Evolutionary conservation across 176 grass and related monocot species (phyloP).

Genomic region (Eleusine indica): DNA sequence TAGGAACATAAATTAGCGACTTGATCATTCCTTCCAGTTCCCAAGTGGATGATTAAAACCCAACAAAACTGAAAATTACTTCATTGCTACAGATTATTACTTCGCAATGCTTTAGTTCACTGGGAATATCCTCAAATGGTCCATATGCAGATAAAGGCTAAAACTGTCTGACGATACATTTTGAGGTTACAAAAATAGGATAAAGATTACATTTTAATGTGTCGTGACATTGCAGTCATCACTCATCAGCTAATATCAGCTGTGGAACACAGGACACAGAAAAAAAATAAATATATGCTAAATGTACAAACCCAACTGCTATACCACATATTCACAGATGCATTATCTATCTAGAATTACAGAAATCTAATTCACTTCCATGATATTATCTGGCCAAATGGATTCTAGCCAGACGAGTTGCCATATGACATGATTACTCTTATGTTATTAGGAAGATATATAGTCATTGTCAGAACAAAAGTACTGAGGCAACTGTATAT

Average conservation of each 20-base stretch:
- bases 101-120: slow-evolving; percentile 19
- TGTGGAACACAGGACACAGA: not conserved
- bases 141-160: slow-evolving; percentile 21
- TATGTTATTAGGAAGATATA: not conserved
- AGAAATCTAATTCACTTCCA: not conserved
- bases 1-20: slow-evolving; percentile 21
- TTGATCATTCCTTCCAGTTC: slow-evolving; percentile 22
- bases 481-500: not conserved
- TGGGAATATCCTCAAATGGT: slow-evolving; percentile 21
- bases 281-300: not conserved
- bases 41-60: not conserved
- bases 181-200: slow-evolving; percentile 26
- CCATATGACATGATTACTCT: not conserved
- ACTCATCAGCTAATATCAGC: not conserved
- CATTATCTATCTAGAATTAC: not conserved
- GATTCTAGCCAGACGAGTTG: not conserved
- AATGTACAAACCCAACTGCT: not conserved
- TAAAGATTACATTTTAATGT: not conserved
- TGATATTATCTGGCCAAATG: not conserved
- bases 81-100: not conserved
- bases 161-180: slow-evolving; percentile 15
- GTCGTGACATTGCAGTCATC: not conserved
- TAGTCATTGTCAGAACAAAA: not conserved
- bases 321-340: slow-evolving; percentile 8
- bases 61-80: not conserved